Conservation (phyloP, 2,329 filamentous ascomycete genomes). For the Fusarium veterinarium region DNA sequence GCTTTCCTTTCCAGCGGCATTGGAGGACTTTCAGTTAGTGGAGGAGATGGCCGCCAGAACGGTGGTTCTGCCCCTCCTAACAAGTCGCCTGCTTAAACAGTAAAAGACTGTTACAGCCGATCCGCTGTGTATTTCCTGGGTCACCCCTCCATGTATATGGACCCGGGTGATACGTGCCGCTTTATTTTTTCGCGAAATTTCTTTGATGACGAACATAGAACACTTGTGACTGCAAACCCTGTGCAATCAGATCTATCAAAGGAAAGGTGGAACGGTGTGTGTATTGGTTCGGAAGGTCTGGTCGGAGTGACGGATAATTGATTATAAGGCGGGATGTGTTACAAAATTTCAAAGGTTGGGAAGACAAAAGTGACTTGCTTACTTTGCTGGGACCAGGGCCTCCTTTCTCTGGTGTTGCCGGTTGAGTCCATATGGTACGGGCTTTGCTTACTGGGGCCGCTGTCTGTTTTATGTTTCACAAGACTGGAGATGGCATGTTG, state of each 20-base stretch:
- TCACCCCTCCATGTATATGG: constrained; percentile 34
- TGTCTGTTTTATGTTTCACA: constrained; percentile 50
- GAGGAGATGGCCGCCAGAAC: constrained; percentile 72
- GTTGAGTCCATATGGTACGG: constrained; percentile 49
- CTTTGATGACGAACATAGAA: constrained; percentile 60
- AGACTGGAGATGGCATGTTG: constrained; percentile 37
- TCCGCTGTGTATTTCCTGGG: constrained; percentile 45
- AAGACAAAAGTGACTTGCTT: constrained; percentile 56
- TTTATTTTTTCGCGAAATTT: constrained; percentile 46
- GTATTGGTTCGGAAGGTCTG: constrained; percentile 53
- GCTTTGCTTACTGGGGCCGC: constrained; percentile 46
- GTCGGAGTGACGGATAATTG: constrained; percentile 55
- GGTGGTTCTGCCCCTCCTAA: constrained; percentile 66
- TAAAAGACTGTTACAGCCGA: constrained; percentile 34
- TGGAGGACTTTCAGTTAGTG: constrained; percentile 77
- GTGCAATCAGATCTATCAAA: constrained; percentile 55
- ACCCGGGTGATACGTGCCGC: constrained; percentile 43
- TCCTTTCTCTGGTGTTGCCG: constrained; percentile 48
- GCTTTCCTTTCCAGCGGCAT: constrained; percentile 82
- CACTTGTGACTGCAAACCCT: constrained; percentile 58
- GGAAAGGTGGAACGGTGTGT: constrained; percentile 51
- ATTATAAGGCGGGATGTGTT: constrained; percentile 51
- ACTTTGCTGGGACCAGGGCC: constrained; percentile 45
- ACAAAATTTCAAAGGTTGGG: constrained; percentile 51
- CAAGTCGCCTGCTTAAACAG: constrained; percentile 68